Percentiles rank a stretch among this genome's conserved stretches.
Evolutionary conservation across 2,329 filamentous ascomycete species (phyloP).

Genomic region (Periconia sp.): DNA sequence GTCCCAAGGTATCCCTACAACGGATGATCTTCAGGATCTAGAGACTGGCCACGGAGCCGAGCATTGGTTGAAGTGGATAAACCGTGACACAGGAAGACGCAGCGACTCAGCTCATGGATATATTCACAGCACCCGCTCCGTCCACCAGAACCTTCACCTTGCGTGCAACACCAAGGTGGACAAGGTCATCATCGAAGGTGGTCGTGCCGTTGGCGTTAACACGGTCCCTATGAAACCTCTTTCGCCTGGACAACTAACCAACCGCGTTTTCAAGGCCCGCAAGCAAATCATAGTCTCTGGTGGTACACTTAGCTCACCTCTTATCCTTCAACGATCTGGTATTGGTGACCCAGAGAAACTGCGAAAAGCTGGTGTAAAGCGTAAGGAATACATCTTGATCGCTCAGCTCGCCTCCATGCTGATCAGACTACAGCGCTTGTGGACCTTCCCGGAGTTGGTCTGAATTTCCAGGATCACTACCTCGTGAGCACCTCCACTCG

Average conservation of each 20-base stretch:
- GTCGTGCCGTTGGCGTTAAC: constrained; percentile 69
- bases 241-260: constrained; percentile 53
- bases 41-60: constrained; percentile 69
- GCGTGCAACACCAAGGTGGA: constrained; percentile 77
- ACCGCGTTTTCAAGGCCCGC: constrained; percentile 65
- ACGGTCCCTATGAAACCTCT: constrained; percentile 72
- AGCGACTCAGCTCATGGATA: constrained; percentile 79
- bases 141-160: constrained; percentile 71
- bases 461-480: constrained; percentile 78
- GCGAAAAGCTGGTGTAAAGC: constrained; percentile 66
- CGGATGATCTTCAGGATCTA: constrained; percentile 76
- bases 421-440: constrained; percentile 52
- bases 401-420: background rate
- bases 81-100: constrained; percentile 68
- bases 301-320: constrained; percentile 71
- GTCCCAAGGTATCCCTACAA: constrained; percentile 72
- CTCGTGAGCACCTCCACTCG: constrained; percentile 6
- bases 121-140: constrained; percentile 72
- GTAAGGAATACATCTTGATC: background rate
- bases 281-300: constrained; percentile 75
- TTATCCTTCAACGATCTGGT: constrained; percentile 75
- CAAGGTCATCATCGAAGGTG: constrained; percentile 73
- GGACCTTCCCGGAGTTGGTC: constrained; percentile 71
- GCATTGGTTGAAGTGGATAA: constrained; percentile 87
- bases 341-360: constrained; percentile 75